Evolutionary conservation across 352 stramenopile genomes (phyloP).

Genomic region (Pythium dissimile): DNA sequence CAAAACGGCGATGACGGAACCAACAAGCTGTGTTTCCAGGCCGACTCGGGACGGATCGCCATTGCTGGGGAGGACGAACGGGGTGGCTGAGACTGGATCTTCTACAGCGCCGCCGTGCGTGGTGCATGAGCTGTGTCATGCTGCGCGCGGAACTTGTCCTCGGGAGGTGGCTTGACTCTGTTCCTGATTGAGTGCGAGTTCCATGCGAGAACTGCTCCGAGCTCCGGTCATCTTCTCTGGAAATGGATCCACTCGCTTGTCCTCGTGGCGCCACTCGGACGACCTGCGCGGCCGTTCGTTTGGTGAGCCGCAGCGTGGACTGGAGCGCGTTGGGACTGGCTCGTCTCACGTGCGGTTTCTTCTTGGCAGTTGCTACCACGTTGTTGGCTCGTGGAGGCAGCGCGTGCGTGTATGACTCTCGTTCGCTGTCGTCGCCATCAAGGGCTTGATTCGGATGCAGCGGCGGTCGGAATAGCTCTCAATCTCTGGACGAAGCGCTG

Average conservation of each 20-base stretch:
- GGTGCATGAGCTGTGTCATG: too few relatives aligned
- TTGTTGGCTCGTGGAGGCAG: too few relatives aligned
- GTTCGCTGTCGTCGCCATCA: neutral
- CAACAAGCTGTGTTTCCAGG: slow-evolving; percentile 7
- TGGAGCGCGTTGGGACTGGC: neutral
- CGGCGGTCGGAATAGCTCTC: neutral
- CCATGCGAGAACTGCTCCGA: neutral
- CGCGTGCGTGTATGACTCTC: too few relatives aligned
- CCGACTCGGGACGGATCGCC: neutral
- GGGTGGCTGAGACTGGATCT: neutral
- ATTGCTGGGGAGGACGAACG: neutral
- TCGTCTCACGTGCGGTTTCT: neutral
- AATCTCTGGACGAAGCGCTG: neutral
- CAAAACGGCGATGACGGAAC: slow-evolving; percentile 18
- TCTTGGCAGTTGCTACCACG: too few relatives aligned
- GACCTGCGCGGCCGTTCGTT: neutral
- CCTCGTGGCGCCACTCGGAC: neutral
- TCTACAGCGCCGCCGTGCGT: neutral
- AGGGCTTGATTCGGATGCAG: neutral
- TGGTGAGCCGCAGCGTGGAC: neutral
- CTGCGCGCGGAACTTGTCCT: too few relatives aligned
- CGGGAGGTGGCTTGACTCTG: too few relatives aligned
- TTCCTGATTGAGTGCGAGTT: too few relatives aligned
- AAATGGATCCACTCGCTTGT: neutral
- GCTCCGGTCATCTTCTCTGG: too few relatives aligned